phyloP scores from a whole-genome alignment of 2,329 filamentous ascomycete species.

The Aspergillus fumigatiaffinis region DNA sequence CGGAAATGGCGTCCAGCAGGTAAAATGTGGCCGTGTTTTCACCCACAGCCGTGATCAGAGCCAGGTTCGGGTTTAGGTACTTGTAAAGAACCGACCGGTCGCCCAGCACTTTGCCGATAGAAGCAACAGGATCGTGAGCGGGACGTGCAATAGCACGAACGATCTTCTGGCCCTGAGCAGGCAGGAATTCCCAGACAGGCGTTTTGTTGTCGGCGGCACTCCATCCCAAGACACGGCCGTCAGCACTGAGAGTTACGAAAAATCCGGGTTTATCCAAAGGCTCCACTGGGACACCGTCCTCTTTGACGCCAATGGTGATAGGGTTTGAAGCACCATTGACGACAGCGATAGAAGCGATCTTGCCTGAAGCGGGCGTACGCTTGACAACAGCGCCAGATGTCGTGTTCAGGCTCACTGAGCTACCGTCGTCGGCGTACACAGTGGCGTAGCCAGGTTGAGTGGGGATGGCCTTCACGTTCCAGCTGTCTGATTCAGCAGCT shows the following conservation, averaged over 20 bases:
- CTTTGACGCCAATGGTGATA: conserved; percentile 29
- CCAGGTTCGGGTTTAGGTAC: conserved; percentile 84
- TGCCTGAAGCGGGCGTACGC: conserved; percentile 20
- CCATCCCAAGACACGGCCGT: conserved; percentile 45
- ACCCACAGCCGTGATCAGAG: conserved; percentile 68
- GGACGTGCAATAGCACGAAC: conserved; percentile 65
- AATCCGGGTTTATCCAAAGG: conserved; percentile 31
- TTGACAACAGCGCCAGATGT: conserved; percentile 42
- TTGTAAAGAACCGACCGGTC: conserved; percentile 96
- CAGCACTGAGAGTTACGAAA: conserved; percentile 39
- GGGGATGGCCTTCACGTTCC: conserved; percentile 66
- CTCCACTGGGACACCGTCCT: conserved; percentile 32
- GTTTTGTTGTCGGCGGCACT: conserved; percentile 30
- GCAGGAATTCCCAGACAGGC: conserved; percentile 69
- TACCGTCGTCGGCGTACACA: conserved; percentile 59
- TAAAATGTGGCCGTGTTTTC: conserved; percentile 66
- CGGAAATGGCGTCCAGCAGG: conserved; percentile 81
- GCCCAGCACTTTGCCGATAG: conserved; percentile 88
- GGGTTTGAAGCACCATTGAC: conserved; percentile 22
- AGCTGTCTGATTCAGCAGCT: conserved; percentile 57
- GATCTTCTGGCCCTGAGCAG: conserved; percentile 64
- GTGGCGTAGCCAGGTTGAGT: conserved; percentile 58
- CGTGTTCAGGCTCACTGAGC: conserved; percentile 52
- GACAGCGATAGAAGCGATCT: conserved; percentile 31
- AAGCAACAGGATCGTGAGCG: conserved; percentile 80